Percentiles rank a stretch among this genome's conserved stretches.
phyloP scores from a whole-genome alignment of 2,329 filamentous ascomycete genomes.

The Karstenula rhodostoma region DNA sequence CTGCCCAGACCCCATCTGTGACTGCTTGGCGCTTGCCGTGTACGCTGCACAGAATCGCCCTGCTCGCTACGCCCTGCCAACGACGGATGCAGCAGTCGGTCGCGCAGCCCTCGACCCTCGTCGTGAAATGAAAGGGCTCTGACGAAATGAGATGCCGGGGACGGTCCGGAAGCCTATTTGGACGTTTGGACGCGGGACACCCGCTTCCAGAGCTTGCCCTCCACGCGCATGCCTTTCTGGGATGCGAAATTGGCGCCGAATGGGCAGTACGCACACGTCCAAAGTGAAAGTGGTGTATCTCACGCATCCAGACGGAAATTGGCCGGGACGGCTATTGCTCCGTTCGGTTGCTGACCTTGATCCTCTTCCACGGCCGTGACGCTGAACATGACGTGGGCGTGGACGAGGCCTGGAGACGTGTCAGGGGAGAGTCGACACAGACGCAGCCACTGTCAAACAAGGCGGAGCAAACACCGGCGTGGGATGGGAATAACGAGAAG shows the following conservation, averaged over 20 bases:
- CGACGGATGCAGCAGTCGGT: constrained; percentile 3
- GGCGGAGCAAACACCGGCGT: not conserved
- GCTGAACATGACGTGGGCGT: constrained; percentile 5
- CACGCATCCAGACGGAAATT: constrained; percentile 19
- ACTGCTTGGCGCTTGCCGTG: constrained; percentile 8
- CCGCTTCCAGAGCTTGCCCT: constrained; percentile 21
- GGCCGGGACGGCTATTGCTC: not conserved
- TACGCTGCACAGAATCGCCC: not conserved
- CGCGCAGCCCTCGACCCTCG: not conserved
- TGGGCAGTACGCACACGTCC: constrained; percentile 13
- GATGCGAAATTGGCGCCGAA: constrained; percentile 13
- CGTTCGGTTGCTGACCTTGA: not conserved
- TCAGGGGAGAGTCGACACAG: too few species aligned
- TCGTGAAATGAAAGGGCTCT: constrained; percentile 7
- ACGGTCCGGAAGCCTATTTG: constrained; percentile 16
- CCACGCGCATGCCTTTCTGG: constrained; percentile 19
- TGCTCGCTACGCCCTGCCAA: constrained; percentile 1
- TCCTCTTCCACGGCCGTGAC: not conserved
- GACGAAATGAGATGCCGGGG: constrained; percentile 10
- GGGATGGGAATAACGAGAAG: not conserved
- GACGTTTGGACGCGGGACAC: constrained; percentile 23
- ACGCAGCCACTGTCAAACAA: not conserved
- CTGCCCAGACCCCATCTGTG: constrained; percentile 12
- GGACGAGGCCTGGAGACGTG: constrained; percentile 3
- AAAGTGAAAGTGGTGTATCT: constrained; percentile 26